These are phyloP conservation scores for Allium fistulosum DNA, from an alignment of 106 monocot genomes.

Conservation along the genomic window DNA sequence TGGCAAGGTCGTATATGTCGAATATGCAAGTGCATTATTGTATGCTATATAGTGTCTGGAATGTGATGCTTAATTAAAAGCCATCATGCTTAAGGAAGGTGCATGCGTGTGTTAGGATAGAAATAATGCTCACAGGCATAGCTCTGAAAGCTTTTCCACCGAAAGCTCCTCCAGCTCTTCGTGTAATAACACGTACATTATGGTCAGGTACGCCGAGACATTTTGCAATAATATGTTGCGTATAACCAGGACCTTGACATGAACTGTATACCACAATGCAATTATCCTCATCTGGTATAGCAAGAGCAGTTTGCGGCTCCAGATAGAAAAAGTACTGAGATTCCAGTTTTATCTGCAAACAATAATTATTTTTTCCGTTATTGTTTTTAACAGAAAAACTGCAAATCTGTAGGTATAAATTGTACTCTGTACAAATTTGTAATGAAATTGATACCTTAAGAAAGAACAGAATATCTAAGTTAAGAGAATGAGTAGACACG, in stretches of 20 bases:
- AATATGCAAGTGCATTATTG: too few relatives aligned
- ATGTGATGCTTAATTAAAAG: neutral
- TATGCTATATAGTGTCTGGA: neutral
- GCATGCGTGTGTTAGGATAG: too few relatives aligned
- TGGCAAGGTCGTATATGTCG: too few relatives aligned
- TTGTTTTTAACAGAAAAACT: too few relatives aligned
- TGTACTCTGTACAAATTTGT: too few relatives aligned
- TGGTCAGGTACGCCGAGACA: slow-evolving; percentile 72
- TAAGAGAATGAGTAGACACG: too few relatives aligned
- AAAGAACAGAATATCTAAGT: too few relatives aligned
- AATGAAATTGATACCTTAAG: too few relatives aligned
- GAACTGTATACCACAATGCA: slow-evolving; percentile 77
- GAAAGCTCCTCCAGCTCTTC: slow-evolving; percentile 91
- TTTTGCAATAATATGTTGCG: slow-evolving; percentile 41
- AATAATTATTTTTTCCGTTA: neutral
- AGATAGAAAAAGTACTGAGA: slow-evolving; percentile 91
- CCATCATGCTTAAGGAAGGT: neutral
- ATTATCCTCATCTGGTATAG: slow-evolving; percentile 86
- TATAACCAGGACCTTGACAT: slow-evolving; percentile 43
- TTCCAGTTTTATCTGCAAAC: slow-evolving; percentile 46
- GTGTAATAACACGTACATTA: slow-evolving; percentile 77
- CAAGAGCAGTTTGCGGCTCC: slow-evolving; percentile 79
- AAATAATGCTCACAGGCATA: slow-evolving; percentile 40
- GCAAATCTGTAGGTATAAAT: too few relatives aligned
- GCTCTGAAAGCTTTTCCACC: slow-evolving; percentile 66